phyloP scores from a whole-genome alignment of 192 early-diverging fungal species.

The Coemansia sp. region DNA sequence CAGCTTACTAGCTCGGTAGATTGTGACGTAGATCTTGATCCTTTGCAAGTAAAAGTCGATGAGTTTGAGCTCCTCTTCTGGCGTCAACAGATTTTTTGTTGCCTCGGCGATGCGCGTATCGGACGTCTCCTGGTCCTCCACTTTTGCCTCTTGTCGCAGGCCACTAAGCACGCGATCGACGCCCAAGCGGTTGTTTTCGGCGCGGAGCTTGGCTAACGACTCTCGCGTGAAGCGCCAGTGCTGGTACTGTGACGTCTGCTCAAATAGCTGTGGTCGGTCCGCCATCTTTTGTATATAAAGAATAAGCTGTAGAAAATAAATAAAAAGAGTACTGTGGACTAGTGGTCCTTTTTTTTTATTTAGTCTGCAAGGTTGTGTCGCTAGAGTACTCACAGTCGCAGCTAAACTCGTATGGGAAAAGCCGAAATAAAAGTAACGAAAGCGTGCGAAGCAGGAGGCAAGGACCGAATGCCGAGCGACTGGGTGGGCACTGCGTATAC shows the following conservation, averaged over 20 bases:
- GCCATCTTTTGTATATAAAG: constrained; percentile 1
- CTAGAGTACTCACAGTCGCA: background rate
- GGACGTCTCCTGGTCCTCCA: constrained; percentile 20
- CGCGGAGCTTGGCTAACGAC: constrained; percentile 61
- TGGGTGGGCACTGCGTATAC: background rate
- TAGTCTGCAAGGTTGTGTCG: background rate
- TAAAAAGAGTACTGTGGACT: background rate
- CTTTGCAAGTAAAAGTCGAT: constrained; percentile 47
- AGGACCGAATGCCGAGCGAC: constrained; percentile 1
- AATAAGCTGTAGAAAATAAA: background rate
- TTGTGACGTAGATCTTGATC: constrained; percentile 20
- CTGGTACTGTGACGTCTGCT: constrained; percentile 74
- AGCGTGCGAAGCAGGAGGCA: background rate
- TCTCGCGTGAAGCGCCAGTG: constrained; percentile 71
- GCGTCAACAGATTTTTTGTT: constrained; percentile 45
- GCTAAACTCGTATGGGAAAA: background rate
- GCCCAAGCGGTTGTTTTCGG: constrained; percentile 59
- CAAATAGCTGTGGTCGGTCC: constrained; percentile 56
- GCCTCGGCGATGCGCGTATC: constrained; percentile 47
- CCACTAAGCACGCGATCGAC: constrained; percentile 62
- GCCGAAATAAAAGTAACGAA: background rate
- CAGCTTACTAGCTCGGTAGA: constrained; percentile 27
- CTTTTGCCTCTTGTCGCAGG: constrained; percentile 60
- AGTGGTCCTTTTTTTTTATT: background rate
- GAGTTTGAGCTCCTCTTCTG: constrained; percentile 46